Base-by-base conservation (phyloP, 306 rosid genomes). In the Prunus campanulata region DNA sequence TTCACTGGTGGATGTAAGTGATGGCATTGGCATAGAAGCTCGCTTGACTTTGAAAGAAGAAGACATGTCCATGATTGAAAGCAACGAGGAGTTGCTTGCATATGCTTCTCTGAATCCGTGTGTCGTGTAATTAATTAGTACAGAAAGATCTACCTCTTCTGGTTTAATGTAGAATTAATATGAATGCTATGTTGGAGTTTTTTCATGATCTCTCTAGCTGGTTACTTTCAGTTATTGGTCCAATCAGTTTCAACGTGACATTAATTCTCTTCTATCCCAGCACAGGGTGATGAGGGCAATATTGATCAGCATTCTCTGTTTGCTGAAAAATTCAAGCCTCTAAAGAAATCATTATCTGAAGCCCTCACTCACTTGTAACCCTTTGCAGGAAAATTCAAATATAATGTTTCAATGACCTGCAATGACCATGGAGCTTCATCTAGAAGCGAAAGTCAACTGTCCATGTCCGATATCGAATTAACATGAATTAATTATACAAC, bases 11-110 rank as follows among this genome's bases (percentile, higher is more conserved):
- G 84, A 77, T 44, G 6, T 67, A 4, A 67, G 57, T 54, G 57
- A 78, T 16, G 84, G 77, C 11, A 59, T 55, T 12, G 84, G 84
- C 16, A 79, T 84, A 1, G 84, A 78, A 72, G 60, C 59, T 4
- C 27, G 25, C 14, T 64, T 78, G 42, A 54, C 22, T 29, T 39
- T 64, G 8, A 29, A 42, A 39, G 68, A 64, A 52, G 68, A 54
- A 64, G 78, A 65, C 27, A 66, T 72, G 78, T 59, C 27, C 42
- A 27, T 71, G 11, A 27, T 66, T 32, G 81, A 76, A 76, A 71
- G 32, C 29, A 72, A 71, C n/a, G 18, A 76, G n/a, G 82, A 72
- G 8, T 59, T 65, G 50, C 72, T 71, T 27, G 61, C 51, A 15
- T 65, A 65, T 71, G 78, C 78, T 52, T 27, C 39, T 42, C 3